Base-by-base conservation (phyloP, 768 basidiomycete genomes). In the Phylloporus arenicola region DNA sequence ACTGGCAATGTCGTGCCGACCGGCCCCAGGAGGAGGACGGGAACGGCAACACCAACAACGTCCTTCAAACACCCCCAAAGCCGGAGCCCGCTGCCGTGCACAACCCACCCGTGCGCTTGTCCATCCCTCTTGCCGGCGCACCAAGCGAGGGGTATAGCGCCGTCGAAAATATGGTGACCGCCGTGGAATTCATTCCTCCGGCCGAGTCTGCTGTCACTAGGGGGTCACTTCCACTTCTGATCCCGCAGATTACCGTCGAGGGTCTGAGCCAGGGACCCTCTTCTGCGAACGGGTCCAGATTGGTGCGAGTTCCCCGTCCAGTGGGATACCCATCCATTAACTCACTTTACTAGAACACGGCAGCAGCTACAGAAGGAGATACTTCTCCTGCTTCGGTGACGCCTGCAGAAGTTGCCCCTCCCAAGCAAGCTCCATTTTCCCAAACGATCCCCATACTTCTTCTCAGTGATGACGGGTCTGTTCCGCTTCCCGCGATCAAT, bases 11-110 rank as follows among this genome's bases (percentile, higher is more conserved):
- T 42, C 73, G 74, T 42, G 72, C 76, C 31, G 73, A 75, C 52
- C 73, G 74, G 50, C 81, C 83, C 6, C 80, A 79, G 46, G 85
- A 87, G 65, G 61, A 68, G 1, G 87, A 90, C 58, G 63, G 65
- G 9, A 68, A 70, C 19, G 88, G 87, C 14, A 85, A 84, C 65
- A 62, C 82, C 17, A 92, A 92, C 67, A 88, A 90, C 63, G 69
- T 87, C 46, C 76, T 78, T 56, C 70, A 61, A 30, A 69, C 80
- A 2, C 86, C 86, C 10, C 65, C 70, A 27, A 74, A 74, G 46
- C 79, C 77, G 6, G 43, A 27, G 31, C 27, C 50, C 10, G 50
- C 48, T 6, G 42, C 33, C 16, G 29, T 20, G 30, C 30, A 12
- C 5, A 4, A 31, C 30, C 24, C 24, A 37, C 60, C 49, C n/a